phyloP scores from a whole-genome alignment of 306 rosid genomes.

The Potentilla sterilis region DNA sequence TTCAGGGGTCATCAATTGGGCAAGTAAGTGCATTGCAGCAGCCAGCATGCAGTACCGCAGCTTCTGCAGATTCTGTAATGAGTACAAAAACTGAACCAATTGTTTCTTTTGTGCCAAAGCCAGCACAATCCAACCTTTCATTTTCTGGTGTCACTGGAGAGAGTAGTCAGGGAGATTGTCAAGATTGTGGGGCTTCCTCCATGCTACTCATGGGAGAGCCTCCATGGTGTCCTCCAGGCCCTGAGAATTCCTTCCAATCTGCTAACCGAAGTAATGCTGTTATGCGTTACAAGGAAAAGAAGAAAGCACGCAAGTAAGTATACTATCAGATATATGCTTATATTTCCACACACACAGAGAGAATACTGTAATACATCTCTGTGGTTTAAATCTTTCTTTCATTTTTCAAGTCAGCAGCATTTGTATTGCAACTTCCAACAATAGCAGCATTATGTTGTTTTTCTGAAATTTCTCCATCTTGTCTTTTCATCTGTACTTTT shows the following conservation, averaged over 20 bases:
- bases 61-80: conserved; percentile 74
- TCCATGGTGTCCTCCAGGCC: conserved; percentile 80
- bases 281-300: conserved; percentile 96
- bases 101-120: conserved; percentile 47
- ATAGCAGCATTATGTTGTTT: not conserved
- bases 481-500: not conserved
- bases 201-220: conserved; percentile 86
- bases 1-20: conserved; percentile 59
- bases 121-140: conserved; percentile 65
- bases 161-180: conserved; percentile 63
- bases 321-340: not conserved
- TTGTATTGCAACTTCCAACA: not conserved
- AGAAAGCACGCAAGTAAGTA: conserved; percentile 79
- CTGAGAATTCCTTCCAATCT: conserved; percentile 65
- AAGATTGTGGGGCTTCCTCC: conserved; percentile 85
- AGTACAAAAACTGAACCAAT: conserved; percentile 82
- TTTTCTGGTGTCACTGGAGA: conserved; percentile 76
- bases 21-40: conserved; percentile 43
- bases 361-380: not conserved
- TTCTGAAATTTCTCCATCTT: not conserved
- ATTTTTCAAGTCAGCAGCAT: conserved; percentile 17
- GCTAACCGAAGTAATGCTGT: conserved; percentile 86
- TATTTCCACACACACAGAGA: not conserved
- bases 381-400: not conserved
- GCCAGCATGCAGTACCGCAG: conserved; percentile 74